These are phyloP conservation scores for Podila epicladia DNA, from an alignment of 192 early-diverging fungal genomes.

Conservation along the genomic window DNA sequence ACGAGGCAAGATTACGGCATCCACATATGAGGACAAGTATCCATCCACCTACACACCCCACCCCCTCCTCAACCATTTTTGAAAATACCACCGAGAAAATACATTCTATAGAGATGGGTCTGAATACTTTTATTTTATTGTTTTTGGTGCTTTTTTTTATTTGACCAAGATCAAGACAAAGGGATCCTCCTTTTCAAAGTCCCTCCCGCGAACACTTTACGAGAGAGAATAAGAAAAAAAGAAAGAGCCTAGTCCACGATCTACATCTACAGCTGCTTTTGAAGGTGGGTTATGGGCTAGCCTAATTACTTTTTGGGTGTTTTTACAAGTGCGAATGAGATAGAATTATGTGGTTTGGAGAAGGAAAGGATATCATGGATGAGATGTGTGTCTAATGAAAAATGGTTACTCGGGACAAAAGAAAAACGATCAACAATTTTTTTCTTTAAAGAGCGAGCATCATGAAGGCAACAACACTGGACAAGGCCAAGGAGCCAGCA, in stretches of 20 bases:
- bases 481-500: conserved; percentile 31
- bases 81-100: too few relatives aligned
- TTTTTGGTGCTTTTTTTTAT: too few relatives aligned
- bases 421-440: not conserved
- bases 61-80: too few relatives aligned
- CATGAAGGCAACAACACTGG: conserved; percentile 35
- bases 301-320: not conserved
- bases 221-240: not conserved
- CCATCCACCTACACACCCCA: too few relatives aligned
- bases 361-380: not conserved
- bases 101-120: too few relatives aligned
- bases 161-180: not conserved
- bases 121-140: too few relatives aligned
- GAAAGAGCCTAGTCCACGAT: not conserved
- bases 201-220: not conserved
- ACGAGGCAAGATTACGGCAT: too few relatives aligned
- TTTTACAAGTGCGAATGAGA: not conserved
- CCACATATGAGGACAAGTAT: too few relatives aligned
- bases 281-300: not conserved
- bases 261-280: not conserved
- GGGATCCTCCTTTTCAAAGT: not conserved
- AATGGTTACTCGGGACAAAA: not conserved
- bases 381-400: not conserved
- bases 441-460: conserved; percentile 41
- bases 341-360: not conserved